phyloP scores from a whole-genome alignment of 306 rosid genomes.

The Lithocarpus polystachyus region DNA sequence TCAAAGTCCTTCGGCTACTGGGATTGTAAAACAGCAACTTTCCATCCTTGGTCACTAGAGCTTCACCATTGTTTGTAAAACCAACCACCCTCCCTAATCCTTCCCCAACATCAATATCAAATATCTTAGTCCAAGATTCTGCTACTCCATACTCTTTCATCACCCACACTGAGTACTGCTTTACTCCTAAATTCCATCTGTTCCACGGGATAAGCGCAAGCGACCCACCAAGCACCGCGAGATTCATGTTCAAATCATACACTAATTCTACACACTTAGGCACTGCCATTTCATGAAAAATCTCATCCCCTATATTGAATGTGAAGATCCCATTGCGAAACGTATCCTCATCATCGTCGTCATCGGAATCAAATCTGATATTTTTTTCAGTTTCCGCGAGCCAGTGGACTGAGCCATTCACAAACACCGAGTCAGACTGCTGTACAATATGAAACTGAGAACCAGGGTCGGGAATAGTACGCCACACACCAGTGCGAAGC shows the following conservation, averaged over 20 bases:
- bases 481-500: conserved; percentile 4
- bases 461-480: background rate
- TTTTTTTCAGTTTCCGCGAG: background rate
- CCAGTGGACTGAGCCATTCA: conserved; percentile 15
- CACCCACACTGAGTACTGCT: background rate
- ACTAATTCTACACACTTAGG: background rate
- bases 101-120: background rate
- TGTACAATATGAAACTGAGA: background rate
- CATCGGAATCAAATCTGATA: too few relatives aligned
- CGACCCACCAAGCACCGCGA: background rate
- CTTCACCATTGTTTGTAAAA: background rate
- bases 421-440: background rate
- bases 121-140: conserved; percentile 18
- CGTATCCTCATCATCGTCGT: background rate
- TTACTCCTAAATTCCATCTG: too few relatives aligned
- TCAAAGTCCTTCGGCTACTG: background rate
- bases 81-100: background rate
- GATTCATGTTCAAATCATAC: background rate
- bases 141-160: conserved; percentile 20
- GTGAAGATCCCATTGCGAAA: background rate
- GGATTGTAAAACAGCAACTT: conserved; percentile 8
- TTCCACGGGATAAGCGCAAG: conserved; percentile 2
- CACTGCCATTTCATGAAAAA: conserved; percentile 1
- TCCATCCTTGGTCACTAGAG: background rate
- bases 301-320: conserved; percentile 8